Evolutionary conservation across 768 basidiomycete genomes (phyloP).

Genomic region (Arthromyces matolae): DNA sequence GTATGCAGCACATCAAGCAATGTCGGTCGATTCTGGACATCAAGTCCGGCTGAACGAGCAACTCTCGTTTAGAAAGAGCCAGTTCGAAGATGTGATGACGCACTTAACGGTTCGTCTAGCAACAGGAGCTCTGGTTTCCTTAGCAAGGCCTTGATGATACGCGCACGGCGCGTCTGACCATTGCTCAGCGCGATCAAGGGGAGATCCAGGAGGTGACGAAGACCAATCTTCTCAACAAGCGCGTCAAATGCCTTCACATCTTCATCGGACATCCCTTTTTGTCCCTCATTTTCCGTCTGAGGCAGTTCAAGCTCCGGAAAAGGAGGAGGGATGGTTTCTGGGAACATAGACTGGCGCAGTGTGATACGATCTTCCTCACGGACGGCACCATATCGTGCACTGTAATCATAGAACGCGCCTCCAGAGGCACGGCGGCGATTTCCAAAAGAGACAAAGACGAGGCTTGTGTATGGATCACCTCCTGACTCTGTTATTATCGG

Average conservation of each 20-base stretch:
- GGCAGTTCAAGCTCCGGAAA: constrained; percentile 20
- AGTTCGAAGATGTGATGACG: constrained; percentile 22
- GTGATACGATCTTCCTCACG: constrained; percentile 82
- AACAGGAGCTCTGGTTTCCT: constrained; percentile 68
- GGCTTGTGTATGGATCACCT: constrained; percentile 44
- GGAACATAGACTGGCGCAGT: constrained; percentile 66
- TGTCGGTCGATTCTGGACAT: constrained; percentile 52
- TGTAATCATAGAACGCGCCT: constrained; percentile 87
- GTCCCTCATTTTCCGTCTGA: constrained; percentile 12
- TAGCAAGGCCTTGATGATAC: constrained; percentile 77
- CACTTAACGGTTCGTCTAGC: constrained; percentile 91
- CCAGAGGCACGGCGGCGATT: constrained; percentile 53
- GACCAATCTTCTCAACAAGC: constrained; percentile 52
- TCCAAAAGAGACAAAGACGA: constrained; percentile 65
- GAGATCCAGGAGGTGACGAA: constrained; percentile 67
- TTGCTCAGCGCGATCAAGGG: constrained; percentile 86
- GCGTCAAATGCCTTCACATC: constrained; percentile 42
- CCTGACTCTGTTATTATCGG: constrained; percentile 51
- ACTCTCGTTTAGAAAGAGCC: background rate
- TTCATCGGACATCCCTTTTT: constrained; percentile 16
- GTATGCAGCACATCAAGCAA: constrained; percentile 42
- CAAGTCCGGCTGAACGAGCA: constrained; percentile 76
- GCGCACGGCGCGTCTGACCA: constrained; percentile 85
- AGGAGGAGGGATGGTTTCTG: constrained; percentile 41
- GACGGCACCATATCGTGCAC: constrained; percentile 87